Base-by-base conservation (phyloP, 2,329 filamentous ascomycete genomes). In the Calonectria honghensis region DNA sequence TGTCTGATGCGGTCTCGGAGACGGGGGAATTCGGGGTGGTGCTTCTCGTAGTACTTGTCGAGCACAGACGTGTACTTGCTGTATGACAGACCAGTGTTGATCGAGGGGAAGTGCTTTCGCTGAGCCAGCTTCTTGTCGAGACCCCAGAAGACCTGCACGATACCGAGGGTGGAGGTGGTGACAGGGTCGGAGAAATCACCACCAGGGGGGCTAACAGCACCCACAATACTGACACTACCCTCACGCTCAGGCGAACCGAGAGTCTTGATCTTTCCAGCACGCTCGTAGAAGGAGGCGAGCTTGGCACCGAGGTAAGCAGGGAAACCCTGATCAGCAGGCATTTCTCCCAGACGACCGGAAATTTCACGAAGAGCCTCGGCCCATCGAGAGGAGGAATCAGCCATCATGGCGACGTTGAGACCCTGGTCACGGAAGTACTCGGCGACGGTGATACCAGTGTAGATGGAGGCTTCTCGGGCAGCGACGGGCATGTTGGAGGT, bases 401-500 rank as follows among this genome's bases (percentile, higher is more conserved):
- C 97, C 97, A 99, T 99, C 97, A 99, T 99, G 81, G 97, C 96
- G 50, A 99, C 97, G 85, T 98, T 91, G 87, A 98, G 96, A 78
- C 97, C 97, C 87, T 98, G 95, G 83, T 99, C 97, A 79, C 97
- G 92, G 90, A 98, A 98, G 83, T 99, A 99, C 85, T 99, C 97
- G 52, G 95, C 95, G 0, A 98, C 94, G 0, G 95, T 98, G 78
- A 98, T 98, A 65, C 92, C 97, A 4, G 97, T 99, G 88, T 99
- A 99, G 85, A 99, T 99, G 78, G 97, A 99, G 73, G 97, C 97
- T 87, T 99, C 97, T 88, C 97, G 95, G 75, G 97, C 97, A 78
- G 97, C 97, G 83, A 99, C 97, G 76, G 97, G 97, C 97, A 99
- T 99, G 90, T 99, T 99, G 82, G 97, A 99, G 54, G 97, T 99